Evolutionary conservation across 2,329 filamentous ascomycete species (phyloP), one percentile per base, ranked within the genome.

Genomic region (Teratosphaeria destructans): DNA sequence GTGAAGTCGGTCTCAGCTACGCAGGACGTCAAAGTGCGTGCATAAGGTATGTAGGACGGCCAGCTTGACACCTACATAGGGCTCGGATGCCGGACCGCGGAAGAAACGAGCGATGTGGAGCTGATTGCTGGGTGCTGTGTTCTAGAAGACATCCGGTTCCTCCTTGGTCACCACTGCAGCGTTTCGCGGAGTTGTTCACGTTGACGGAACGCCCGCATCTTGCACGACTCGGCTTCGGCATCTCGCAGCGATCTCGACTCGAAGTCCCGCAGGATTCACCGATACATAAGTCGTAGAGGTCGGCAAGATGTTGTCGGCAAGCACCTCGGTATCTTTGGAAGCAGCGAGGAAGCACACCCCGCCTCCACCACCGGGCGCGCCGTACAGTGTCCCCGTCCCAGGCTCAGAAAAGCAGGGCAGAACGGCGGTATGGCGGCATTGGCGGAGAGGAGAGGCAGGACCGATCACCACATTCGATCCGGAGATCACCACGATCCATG

Each of bases 401-500:
- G 88, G 88, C 63, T 86, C 87, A 54, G 84, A 89, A 74, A 78
- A 81, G 62, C 85, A 89, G 55, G 88, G 86, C 61, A 86, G 91
- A 66, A 88, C 82, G 56, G 77, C 84, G 54, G 76, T 95, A 64
- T 97, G 97, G 76, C 85, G 94, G 62, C 87, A 96, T 75, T 95
- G 87, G 84, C 83, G 83, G 64, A 86, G 87, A 70, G 81, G 81
- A 60, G 86, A 95, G 75, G 58, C 35, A 23, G 83, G 83, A 61
- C 79, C 95, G 59, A 76, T 95, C 52, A 80, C 83, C 68, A 87
- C 87, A 5, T 78, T 89, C 64, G 87, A 94, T 70, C 88, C 90
- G n/a, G 63, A 65, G 49, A 65, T 73, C 56, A 66, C 64, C 19
- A 72, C 70, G 8, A 65, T 67, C 6, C 71, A 72, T 57, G 71